Evolutionary conservation across 1,139 yeast genomes (phyloP), one percentile per base, ranked within the genome.

Genomic region (Magnusiomyces fungicola): DNA sequence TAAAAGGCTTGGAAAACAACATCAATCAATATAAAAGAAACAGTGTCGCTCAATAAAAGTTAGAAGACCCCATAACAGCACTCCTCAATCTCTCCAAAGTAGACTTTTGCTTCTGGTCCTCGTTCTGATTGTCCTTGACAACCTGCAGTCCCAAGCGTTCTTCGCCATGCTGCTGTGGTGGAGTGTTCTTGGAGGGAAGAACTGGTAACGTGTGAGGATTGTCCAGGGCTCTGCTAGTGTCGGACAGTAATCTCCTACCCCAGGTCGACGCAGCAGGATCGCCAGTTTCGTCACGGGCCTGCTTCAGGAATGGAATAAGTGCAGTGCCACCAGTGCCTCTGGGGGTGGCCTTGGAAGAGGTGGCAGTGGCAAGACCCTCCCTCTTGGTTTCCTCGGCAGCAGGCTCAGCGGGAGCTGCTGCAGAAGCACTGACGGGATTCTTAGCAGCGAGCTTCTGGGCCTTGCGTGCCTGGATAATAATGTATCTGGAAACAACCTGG

Each of bases 251-350:
- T 54, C 92, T 74, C 61, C 79, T 79, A 65, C 95, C 96, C 96
- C 96, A 87, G 48, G 72, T 75, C 51, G 95, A 92, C 36, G 95
- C 95, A 24, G 96, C 95, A 6, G 89, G 80, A 59, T 83, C 92
- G 39, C 95, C 95, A 9, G 96, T 90, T 65, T 90, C 97, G 68
- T 90, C 97, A 65, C 97, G 79, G 57, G 96, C 90, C 66, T 90
- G 97, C 65, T 89, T 89, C 62, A 90, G 75, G 69, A 90, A 90
- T 29, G 96, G 96, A 54, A 90, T 77, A 59, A 90, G 73, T 0
- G 95, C 82, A 0, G 97, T 90, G 40, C 97, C 97, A 16, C 97
- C 97, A 1, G 97, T 90, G 9, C 97, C 97, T 57, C 80, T 78
- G 56, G 79, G 80, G 56, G 77, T 81, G 48, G 73, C 72, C 56